Base-by-base conservation (phyloP, 2,329 filamentous ascomycete species). In the Plenodomus tracheiphilus region DNA sequence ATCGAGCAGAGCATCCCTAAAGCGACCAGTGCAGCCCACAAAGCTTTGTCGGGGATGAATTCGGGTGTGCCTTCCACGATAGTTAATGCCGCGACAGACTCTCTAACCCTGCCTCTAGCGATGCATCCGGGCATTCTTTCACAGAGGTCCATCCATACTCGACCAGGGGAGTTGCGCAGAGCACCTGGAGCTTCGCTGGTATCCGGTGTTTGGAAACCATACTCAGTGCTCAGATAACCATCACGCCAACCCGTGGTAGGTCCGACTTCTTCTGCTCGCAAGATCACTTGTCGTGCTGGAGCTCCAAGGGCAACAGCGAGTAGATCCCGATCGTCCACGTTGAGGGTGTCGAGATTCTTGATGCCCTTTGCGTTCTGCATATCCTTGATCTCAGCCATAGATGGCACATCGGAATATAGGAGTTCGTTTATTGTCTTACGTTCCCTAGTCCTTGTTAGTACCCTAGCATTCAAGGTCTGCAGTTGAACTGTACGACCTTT, bases 1-100 rank as follows among this genome's bases (percentile, higher is more conserved):
- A 82, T 80, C 2, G 77, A 79, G 56, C 78, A 81, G 1, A 83
- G 65, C 74, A 83, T 80, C 0, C 79, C 80, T 0, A 82, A 66
- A 0, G 77, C 74, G 0, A 82, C 79, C 1, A 81, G 58, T 0
- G 79, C 79, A 2, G 77, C 79, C 80, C 79, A 82, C 1, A 82
- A 64, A 0, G 80, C 80, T 43, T 71, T 68, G 47, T 81, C 78
- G 0, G 80, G 78, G 17, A 83, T 79, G 4, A 77, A 62, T 20
- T 81, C 76, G 37, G 75, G 70, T 0, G 75, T 80, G 0, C 78
- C 80, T 49, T 79, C 71, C 2, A 82, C 72, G 2, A 81, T 59
- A 0, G 79, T 77, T 0, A 83, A 57, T 0, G 77, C 73, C 2
- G 76, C 77, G 1, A 81, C 69, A 0, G 78, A 77, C 42, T 81